phyloP scores from a whole-genome alignment of 129 eudicot genomes.

The Helianthus annuus region HanXRQr2.0-SUNRISE NC_035442.2:77880265-77880764 shows the following conservation, averaged over 20 bases:
- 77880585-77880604: conserved; percentile 26
- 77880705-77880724: conserved; percentile 12
- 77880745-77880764: conserved; percentile 21
- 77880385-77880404: no score
- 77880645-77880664: conserved; percentile 9
- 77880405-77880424: no score
- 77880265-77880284: no score
- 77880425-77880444: no score
- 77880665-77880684: conserved; percentile 37
- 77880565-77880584: conserved; percentile 20
- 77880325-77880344: no score
- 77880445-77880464: background rate
- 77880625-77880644: background rate
- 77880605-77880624: conserved; percentile 12
- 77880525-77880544: conserved; percentile 5
- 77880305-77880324: no score
- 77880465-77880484: background rate
- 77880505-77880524: conserved; percentile 7
- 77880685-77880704: conserved; percentile 27
- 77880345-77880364: no score
- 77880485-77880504: background rate
- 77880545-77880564: conserved; percentile 24
- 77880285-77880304: no score
- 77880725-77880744: conserved; percentile 29
- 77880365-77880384: no score